Evolutionary conservation across 2,329 filamentous ascomycete genomes (phyloP).

Genomic region (Setomelanomma holmii): DNA sequence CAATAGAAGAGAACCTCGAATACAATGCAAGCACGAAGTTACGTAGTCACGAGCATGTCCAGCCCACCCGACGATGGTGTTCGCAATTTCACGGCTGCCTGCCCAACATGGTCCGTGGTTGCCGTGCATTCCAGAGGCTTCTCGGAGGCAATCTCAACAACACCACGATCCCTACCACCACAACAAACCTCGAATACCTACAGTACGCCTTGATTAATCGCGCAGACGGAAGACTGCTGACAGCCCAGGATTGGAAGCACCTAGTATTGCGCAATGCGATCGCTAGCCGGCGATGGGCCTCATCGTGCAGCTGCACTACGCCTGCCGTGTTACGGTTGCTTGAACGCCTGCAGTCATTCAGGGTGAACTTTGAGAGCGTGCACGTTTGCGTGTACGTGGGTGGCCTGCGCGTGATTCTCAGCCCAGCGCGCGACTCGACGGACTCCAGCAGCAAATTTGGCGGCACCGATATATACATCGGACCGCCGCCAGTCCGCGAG

Average conservation of each 20-base stretch:
- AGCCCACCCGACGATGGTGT: background rate
- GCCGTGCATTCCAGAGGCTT: background rate
- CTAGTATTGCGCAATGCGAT: conserved; percentile 9
- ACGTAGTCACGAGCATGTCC: background rate
- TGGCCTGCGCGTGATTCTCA: conserved; percentile 17
- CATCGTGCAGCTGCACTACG: conserved; percentile 13
- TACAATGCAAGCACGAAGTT: background rate
- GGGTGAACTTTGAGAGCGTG: conserved; percentile 12
- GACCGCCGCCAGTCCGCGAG: conserved; percentile 4
- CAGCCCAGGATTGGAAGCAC: background rate
- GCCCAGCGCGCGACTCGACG: conserved; percentile 4
- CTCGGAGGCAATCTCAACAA: background rate
- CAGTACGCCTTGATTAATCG: background rate
- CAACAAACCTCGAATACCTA: background rate
- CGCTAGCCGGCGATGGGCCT: conserved; percentile 12
- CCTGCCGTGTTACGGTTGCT: conserved; percentile 2
- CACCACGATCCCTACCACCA: background rate
- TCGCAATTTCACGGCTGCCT: background rate
- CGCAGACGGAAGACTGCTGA: background rate
- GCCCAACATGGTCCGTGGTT: background rate
- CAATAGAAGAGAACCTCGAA: no score
- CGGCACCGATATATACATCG: conserved; percentile 7
- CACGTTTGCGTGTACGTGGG: conserved; percentile 12
- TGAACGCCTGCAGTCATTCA: conserved; percentile 9
- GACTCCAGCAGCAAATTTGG: conserved; percentile 3